Evolutionary conservation across 208 protist species (phyloP).

Genomic region (Acanthamoeba healyi): DNA sequence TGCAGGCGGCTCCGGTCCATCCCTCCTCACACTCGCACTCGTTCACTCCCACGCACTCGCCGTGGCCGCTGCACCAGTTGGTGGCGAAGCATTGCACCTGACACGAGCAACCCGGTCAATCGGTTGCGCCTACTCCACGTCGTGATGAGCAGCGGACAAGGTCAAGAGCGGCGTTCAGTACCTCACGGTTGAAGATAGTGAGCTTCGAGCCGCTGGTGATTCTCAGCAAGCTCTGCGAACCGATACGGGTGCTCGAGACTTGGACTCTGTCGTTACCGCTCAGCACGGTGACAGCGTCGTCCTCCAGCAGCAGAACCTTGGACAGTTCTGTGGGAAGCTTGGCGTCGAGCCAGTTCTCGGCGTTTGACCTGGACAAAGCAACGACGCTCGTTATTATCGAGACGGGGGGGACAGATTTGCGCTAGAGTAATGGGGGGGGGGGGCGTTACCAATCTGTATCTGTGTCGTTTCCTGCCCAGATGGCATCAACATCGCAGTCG

Average conservation of each 20-base stretch:
- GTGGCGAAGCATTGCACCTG: slow-evolving; percentile 28
- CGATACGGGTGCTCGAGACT: background rate
- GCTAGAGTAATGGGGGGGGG: background rate
- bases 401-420: too few relatives aligned
- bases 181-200: slow-evolving; percentile 35
- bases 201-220: slow-evolving; percentile 20
- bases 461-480: background rate
- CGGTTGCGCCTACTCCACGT: too few relatives aligned
- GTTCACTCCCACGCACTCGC: slow-evolving; percentile 23
- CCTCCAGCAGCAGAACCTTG: background rate
- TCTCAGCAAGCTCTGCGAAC: background rate
- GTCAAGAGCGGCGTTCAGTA: too few relatives aligned
- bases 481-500: background rate
- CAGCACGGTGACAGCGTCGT: background rate
- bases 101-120: too few relatives aligned
- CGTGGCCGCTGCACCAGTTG: slow-evolving; percentile 71
- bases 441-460: background rate
- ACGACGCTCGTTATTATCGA: too few relatives aligned
- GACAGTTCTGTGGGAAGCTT: slow-evolving; percentile 7
- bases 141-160: too few relatives aligned
- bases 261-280: background rate
- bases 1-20: background rate
- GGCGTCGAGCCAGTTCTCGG: background rate
- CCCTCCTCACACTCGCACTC: background rate
- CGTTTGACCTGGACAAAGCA: background rate